Evolutionary conservation across 2,329 filamentous ascomycete species (phyloP).

Genomic region (Neofusicoccum sp.): DNA sequence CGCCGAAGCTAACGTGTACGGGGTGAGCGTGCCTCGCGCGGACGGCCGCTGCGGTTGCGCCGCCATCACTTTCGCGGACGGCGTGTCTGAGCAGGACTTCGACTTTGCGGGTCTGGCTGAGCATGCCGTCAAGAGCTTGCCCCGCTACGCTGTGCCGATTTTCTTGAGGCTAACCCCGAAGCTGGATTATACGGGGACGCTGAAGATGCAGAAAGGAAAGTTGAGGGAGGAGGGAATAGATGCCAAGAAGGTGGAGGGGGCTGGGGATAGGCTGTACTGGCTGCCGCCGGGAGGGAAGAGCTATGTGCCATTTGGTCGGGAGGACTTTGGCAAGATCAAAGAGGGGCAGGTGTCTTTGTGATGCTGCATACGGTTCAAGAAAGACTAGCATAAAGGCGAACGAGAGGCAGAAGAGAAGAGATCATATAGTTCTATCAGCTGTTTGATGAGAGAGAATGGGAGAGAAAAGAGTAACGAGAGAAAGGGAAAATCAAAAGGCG

Average conservation of each 20-base stretch:
- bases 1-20: slow-evolving; percentile 54
- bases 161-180: slow-evolving; percentile 45
- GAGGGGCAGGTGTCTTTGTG: slow-evolving; percentile 31
- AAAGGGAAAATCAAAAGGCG: too few species aligned
- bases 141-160: slow-evolving; percentile 50
- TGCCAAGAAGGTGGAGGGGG: slow-evolving; percentile 39
- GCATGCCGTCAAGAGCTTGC: slow-evolving; percentile 44
- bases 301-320: slow-evolving; percentile 43
- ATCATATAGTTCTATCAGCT: background rate
- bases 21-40: slow-evolving; percentile 49
- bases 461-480: too few species aligned
- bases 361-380: background rate
- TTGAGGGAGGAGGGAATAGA: slow-evolving; percentile 49
- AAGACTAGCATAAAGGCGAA: background rate
- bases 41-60: slow-evolving; percentile 59
- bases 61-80: slow-evolving; percentile 40
- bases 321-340: slow-evolving; percentile 41
- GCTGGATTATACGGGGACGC: slow-evolving; percentile 49
- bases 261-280: slow-evolving; percentile 46
- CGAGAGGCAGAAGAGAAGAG: background rate
- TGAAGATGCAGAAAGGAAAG: slow-evolving; percentile 50
- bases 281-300: slow-evolving; percentile 34
- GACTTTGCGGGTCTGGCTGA: slow-evolving; percentile 41
- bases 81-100: slow-evolving; percentile 34
- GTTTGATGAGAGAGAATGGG: too few species aligned